These are phyloP conservation scores for Carpinus viminea DNA, from an alignment of 306 rosid species.

Conservation along the genomic window DNA sequence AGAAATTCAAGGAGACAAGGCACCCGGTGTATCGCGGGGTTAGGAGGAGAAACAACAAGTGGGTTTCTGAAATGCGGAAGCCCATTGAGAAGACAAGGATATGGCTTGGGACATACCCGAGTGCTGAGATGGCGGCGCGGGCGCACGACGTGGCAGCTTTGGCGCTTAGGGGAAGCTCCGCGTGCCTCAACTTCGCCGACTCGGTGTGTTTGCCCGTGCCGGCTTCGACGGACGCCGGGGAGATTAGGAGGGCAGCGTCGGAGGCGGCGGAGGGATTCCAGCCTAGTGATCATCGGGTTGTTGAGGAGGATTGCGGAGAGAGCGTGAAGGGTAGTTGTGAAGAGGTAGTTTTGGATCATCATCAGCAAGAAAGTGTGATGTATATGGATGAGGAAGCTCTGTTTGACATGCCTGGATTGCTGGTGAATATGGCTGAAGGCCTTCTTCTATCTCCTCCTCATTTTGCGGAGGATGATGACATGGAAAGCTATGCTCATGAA, in stretches of 20 bases:
- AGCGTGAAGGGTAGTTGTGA: background rate
- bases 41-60: slow-evolving; percentile 67
- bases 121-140: slow-evolving; percentile 83
- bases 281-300: background rate
- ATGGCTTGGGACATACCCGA: slow-evolving; percentile 86
- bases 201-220: slow-evolving; percentile 53
- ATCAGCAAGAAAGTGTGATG: background rate
- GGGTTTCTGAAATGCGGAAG: slow-evolving; percentile 87
- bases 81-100: slow-evolving; percentile 60
- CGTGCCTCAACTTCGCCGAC: slow-evolving; percentile 81
- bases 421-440: slow-evolving; percentile 52
- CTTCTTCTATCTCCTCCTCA: slow-evolving; percentile 50
- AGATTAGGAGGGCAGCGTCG: slow-evolving; percentile 53
- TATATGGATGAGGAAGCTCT: slow-evolving; percentile 35
- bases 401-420: slow-evolving; percentile 42
- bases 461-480: slow-evolving; percentile 21
- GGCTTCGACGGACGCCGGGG: slow-evolving; percentile 41
- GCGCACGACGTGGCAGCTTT: slow-evolving; percentile 89
- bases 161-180: slow-evolving; percentile 51
- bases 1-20: slow-evolving; percentile 69
- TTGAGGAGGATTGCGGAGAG: background rate
- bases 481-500: slow-evolving; percentile 24
- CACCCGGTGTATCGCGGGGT: slow-evolving; percentile 86
- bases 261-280: slow-evolving; percentile 56
- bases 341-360: background rate